Conservation (phyloP, 1,284 basidiomycete genomes). For the Pholiota adiposa region DNA sequence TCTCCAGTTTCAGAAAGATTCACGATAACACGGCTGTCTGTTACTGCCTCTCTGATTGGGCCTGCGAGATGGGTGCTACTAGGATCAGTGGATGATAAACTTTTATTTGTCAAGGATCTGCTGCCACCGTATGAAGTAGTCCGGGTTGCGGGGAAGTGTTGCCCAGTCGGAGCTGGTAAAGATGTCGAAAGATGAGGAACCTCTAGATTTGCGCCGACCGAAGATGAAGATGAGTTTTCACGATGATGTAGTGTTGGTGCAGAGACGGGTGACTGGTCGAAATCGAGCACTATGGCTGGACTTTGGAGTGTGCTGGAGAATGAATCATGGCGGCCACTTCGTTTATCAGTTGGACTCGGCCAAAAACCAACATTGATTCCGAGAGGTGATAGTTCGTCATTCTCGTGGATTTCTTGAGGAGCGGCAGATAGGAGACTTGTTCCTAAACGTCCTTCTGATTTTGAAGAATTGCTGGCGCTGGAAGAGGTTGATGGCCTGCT, state of each 20-base stretch:
- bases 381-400: conserved; percentile 14
- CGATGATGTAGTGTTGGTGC: background rate
- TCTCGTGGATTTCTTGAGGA: conserved; percentile 3
- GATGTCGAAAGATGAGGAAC: conserved; percentile 19
- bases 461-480: background rate
- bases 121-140: conserved; percentile 11
- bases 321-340: conserved; percentile 10
- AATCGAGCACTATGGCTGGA: conserved; percentile 1
- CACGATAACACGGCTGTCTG: conserved; percentile 30
- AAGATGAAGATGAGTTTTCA: background rate
- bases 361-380: conserved; percentile 3
- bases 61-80: conserved; percentile 19
- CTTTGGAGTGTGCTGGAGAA: conserved; percentile 3
- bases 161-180: conserved; percentile 9
- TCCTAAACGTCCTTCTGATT: background rate
- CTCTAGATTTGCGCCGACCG: conserved; percentile 8
- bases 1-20: conserved; percentile 30
- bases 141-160: conserved; percentile 7
- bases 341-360: background rate
- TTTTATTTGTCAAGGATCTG: conserved; percentile 17
- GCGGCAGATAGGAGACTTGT: background rate
- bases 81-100: conserved; percentile 23
- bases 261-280: background rate
- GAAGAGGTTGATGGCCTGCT: conserved; percentile 10
- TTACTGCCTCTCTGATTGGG: conserved; percentile 29